Percentiles rank a stretch among this genome's conserved stretches.
Conservation (phyloP, 495 filamentous ascomycete species). For the Xylaria palmicola region DNA sequence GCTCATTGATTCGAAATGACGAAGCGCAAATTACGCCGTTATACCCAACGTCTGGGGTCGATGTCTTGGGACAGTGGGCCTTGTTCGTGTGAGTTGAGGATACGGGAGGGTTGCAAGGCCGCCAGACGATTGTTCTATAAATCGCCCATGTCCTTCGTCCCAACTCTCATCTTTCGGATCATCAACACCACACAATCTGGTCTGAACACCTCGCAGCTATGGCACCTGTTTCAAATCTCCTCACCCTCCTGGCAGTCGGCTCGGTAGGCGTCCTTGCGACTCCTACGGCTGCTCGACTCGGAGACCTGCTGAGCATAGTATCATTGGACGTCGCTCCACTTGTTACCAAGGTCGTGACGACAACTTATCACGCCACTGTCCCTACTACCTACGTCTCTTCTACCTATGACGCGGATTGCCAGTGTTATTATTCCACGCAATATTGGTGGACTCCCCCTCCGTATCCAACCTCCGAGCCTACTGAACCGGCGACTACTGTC, state of each 20-base stretch:
- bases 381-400: constrained; percentile 13
- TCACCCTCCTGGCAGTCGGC: not conserved
- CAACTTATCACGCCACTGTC: constrained; percentile 4
- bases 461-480: not conserved
- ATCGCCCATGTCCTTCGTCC: not conserved
- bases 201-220: not conserved
- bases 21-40: constrained; percentile 1
- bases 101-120: not conserved
- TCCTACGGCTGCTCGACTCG: not conserved
- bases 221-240: not conserved
- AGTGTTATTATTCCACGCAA: constrained; percentile 12
- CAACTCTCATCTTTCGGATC: not conserved
- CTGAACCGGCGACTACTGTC: constrained; percentile 1
- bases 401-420: constrained; percentile 1
- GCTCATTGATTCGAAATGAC: not conserved
- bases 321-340: constrained; percentile 8
- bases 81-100: not conserved
- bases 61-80: not conserved
- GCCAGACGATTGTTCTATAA: not conserved
- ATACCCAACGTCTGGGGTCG: not conserved
- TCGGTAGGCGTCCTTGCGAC: not conserved
- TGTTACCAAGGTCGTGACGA: constrained; percentile 13
- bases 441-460: constrained; percentile 11
- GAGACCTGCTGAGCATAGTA: constrained; percentile 2
- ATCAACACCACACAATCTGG: not conserved